phyloP scores from a whole-genome alignment of 164 flowering plant genomes.

The Piper longum region DNA sequence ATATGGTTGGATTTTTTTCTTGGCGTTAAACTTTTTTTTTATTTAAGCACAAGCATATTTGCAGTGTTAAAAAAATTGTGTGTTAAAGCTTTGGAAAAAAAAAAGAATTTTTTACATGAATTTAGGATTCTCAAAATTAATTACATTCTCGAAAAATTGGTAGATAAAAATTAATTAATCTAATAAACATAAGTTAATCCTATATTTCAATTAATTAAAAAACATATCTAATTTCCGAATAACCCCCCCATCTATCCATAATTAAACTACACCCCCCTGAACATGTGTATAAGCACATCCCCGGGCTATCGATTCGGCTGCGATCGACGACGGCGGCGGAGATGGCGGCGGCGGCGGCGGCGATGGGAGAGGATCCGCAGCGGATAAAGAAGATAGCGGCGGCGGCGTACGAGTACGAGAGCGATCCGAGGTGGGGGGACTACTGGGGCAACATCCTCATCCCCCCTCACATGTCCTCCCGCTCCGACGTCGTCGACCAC shows the following conservation, averaged over 20 bases:
- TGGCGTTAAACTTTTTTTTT: too few species aligned
- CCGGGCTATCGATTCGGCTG: background rate
- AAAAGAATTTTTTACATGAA: too few species aligned
- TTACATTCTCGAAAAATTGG: too few species aligned
- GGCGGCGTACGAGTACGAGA: constrained; percentile 80
- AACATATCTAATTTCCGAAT: background rate
- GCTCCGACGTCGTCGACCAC: constrained; percentile 68
- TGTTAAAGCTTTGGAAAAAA: too few species aligned
- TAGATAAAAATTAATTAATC: too few species aligned
- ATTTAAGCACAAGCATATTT: too few species aligned
- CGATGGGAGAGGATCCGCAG: constrained; percentile 61
- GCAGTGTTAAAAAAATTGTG: too few species aligned
- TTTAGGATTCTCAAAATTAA: too few species aligned
- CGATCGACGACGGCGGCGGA: background rate
- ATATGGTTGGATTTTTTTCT: too few species aligned
- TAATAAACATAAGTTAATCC: too few species aligned
- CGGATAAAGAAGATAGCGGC: constrained; percentile 74
- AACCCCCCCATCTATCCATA: background rate
- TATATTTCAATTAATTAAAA: background rate
- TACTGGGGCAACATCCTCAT: constrained; percentile 95
- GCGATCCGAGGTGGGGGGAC: constrained; percentile 83
- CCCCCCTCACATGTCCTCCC: constrained; percentile 86
- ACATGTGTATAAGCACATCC: background rate
- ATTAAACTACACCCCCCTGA: background rate
- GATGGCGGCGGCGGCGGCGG: background rate